Evolutionary conservation across 2,329 filamentous ascomycete genomes (phyloP), one percentile per base, ranked within the genome.

Genomic region (Diaporthe ampelina): DNA sequence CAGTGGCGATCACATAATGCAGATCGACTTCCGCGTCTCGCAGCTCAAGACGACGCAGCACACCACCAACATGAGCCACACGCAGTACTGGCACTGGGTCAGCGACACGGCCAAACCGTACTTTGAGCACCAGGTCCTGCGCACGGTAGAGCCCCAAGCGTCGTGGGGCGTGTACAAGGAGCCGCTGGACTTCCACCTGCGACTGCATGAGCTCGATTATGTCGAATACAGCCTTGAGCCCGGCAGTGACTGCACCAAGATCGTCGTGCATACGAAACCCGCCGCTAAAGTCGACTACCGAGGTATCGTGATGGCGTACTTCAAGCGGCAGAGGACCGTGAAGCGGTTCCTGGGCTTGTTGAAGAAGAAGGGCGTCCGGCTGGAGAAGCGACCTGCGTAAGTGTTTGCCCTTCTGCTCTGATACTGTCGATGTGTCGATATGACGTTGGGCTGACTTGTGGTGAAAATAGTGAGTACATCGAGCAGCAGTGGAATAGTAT

Each of bases 21-120:
- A 82, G 17, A 82, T 84, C 13, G 89, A 91, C 79, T 91, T 86
- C 82, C 85, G 87, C 21, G 78, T 91, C 17, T 82, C 86, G 59
- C 87, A 89, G 76, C 85, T 91, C 77, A 89, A 89, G 81, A 87
- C 86, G 3, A 80, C 82, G 19, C 76, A 82, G 15, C 83, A 86
- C 68, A 86, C 88, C 1, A 88, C 85, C 29, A 86, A 86, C 70
- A 80, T 82, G 3, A 78, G 82, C 17, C 86, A 88, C 7, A 89
- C 87, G 17, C 89, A 91, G 78, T 90, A 90, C 80, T 89, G 88
- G 88, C 87, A 88, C 67, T 90, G 86, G 85, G 77, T 86, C 4
- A 81, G 81, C 11, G 79, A 74, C 19, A 29, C 80, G 82, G 82
- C 32, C 69, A 63, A 48, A 70, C 77, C 79, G 29, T 77, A 82